Percentiles rank a stretch among this genome's conserved stretches.
These are phyloP conservation scores for Schizonepeta tenuifolia DNA, from an alignment of 257 asterid genomes.

Conservation along the genomic window DNA sequence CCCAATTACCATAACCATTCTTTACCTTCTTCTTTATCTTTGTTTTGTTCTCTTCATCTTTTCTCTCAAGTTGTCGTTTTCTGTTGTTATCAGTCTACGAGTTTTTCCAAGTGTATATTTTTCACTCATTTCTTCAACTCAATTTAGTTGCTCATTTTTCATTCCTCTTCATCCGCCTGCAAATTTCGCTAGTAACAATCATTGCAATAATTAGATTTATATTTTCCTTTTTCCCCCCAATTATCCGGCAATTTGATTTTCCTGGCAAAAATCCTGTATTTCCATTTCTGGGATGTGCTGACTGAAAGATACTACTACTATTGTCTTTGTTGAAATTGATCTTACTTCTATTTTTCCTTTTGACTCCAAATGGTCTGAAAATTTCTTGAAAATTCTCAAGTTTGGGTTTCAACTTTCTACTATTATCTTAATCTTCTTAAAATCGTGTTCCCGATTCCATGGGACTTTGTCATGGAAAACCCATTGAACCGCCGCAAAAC, in stretches of 20 bases:
- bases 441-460: constrained; percentile 57
- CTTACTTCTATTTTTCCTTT: background rate
- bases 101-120: constrained; percentile 38
- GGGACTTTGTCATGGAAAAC: constrained; percentile 98
- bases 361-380: constrained; percentile 13
- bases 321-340: constrained; percentile 29
- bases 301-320: constrained; percentile 38
- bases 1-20: constrained; percentile 47
- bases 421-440: constrained; percentile 6
- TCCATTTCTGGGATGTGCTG: constrained; percentile 52
- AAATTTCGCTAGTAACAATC: constrained; percentile 43
- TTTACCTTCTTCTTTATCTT: constrained; percentile 38
- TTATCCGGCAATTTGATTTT: constrained; percentile 24
- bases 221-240: background rate
- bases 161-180: constrained; percentile 33
- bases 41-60: background rate
- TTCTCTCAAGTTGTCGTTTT: constrained; percentile 15
- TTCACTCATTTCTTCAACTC: constrained; percentile 45
- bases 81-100: constrained; percentile 18
- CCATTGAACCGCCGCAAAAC: constrained; percentile 59
- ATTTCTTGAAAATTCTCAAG: constrained; percentile 5
- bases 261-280: constrained; percentile 33
- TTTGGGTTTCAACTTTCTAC: background rate
- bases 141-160: constrained; percentile 31
- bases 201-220: constrained; percentile 36